phyloP scores from a whole-genome alignment of 2,329 filamentous ascomycete species.

The Pestalotiopsis sp. region DNA sequence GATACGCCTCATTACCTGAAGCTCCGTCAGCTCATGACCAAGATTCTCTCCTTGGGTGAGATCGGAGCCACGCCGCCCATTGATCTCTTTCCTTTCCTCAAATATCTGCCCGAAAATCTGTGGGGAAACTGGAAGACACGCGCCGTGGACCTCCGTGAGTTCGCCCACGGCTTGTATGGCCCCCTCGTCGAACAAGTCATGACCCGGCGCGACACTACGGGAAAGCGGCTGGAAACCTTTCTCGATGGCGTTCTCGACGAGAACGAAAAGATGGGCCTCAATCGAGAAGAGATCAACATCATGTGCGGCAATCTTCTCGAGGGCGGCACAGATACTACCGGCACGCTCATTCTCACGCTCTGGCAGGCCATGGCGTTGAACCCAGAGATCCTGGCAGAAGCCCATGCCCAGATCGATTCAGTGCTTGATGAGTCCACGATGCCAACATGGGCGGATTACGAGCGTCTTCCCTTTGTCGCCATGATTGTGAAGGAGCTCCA shows the following conservation, averaged over 20 bases:
- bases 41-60: conserved; percentile 47
- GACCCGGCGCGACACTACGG: conserved; percentile 14
- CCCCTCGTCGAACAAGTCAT: conserved; percentile 39
- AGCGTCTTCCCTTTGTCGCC: conserved; percentile 41
- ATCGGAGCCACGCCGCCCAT: conserved; percentile 50
- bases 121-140: conserved; percentile 42
- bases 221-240: background rate
- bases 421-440: conserved; percentile 37
- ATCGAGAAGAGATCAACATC: conserved; percentile 36
- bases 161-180: conserved; percentile 44
- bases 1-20: too few relatives aligned
- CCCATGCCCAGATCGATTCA: conserved; percentile 42
- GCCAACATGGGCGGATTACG: conserved; percentile 40
- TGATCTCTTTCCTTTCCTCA: conserved; percentile 47
- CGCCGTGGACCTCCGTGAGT: conserved; percentile 36
- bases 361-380: background rate
- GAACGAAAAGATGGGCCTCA: conserved; percentile 30
- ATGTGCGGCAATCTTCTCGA: conserved; percentile 33
- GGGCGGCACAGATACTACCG: conserved; percentile 39
- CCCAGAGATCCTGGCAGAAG: conserved; percentile 19
- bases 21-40: conserved; percentile 24
- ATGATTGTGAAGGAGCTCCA: conserved; percentile 44
- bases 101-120: conserved; percentile 42
- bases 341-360: conserved; percentile 32
- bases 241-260: conserved; percentile 19